phyloP scores from a whole-genome alignment of 768 basidiomycete species.

The Amanita jacksonii region DNA sequence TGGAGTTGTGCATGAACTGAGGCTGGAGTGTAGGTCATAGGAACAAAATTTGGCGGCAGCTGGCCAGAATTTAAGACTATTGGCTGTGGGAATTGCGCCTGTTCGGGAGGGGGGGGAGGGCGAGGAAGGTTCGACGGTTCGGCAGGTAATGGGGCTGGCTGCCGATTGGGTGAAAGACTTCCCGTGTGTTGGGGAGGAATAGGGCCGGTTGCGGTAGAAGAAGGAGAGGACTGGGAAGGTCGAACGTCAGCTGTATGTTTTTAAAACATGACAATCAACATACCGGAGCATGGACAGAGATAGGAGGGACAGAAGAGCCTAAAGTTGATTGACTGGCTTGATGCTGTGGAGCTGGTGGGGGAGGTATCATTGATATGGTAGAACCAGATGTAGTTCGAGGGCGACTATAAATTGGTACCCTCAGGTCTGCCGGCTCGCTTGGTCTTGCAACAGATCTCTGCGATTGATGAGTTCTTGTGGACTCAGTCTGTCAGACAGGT shows the following conservation, averaged over 20 bases:
- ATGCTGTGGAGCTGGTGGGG: neutral
- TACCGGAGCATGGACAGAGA: constrained; percentile 4
- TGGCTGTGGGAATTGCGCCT: constrained; percentile 1
- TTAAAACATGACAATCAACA: neutral
- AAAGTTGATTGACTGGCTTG: constrained; percentile 4
- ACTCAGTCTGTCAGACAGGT: constrained; percentile 1
- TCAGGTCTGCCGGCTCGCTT: neutral
- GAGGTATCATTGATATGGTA: constrained; percentile 3
- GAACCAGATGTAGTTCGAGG: constrained; percentile 8
- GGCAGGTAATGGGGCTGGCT: constrained; percentile 3
- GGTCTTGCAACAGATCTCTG: constrained; percentile 1
- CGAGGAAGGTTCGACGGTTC: constrained; percentile 4
- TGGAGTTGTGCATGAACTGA: neutral
- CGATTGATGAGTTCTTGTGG: constrained; percentile 1
- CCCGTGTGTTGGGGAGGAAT: neutral
- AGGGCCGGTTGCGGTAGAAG: neutral
- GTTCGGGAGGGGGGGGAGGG: constrained; percentile 4
- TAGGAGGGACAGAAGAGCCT: neutral
- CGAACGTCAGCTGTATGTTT: neutral
- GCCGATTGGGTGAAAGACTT: neutral
- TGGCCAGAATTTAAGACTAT: constrained; percentile 1
- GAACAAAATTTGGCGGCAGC: constrained; percentile 5
- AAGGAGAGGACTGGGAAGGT: constrained; percentile 1
- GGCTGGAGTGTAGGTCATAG: constrained; percentile 3
- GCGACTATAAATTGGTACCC: constrained; percentile 4